Percentiles rank a stretch among this genome's conserved stretches.
Conservation (phyloP, 352 stramenopile species). For the Globisporangium paroecandrum region DNA sequence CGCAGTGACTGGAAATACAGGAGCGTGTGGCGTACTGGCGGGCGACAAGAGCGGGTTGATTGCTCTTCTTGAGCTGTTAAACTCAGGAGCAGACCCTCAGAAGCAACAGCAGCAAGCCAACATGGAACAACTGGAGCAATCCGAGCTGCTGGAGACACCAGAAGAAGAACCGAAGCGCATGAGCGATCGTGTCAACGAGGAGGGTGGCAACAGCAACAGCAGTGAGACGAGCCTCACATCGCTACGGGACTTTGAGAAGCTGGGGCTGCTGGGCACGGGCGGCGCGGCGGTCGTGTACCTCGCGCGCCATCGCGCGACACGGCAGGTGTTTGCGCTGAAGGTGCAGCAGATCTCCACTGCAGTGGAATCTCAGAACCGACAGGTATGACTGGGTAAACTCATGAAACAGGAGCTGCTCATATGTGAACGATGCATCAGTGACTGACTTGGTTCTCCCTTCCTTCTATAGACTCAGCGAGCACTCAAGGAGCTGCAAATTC, state of each 20-base stretch:
- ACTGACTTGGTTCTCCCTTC: background rate
- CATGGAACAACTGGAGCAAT: background rate
- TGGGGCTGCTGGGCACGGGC: slow-evolving; percentile 27
- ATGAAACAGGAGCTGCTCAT: too few relatives aligned
- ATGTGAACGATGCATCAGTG: background rate
- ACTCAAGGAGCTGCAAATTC: slow-evolving; percentile 25
- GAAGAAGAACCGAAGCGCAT: background rate
- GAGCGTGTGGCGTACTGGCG: background rate
- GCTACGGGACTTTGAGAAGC: slow-evolving; percentile 25
- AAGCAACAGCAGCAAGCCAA: too few relatives aligned
- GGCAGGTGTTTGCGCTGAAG: slow-evolving; percentile 29
- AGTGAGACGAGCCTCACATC: background rate
- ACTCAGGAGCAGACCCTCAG: background rate
- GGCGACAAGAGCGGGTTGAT: background rate
- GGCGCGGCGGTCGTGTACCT: slow-evolving; percentile 31
- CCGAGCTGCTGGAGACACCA: background rate
- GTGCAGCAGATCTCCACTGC: slow-evolving; percentile 17
- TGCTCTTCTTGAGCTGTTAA: background rate
- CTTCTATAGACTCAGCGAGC: slow-evolving; percentile 20
- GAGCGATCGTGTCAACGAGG: background rate
- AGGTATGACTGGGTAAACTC: slow-evolving; percentile 3
- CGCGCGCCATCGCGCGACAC: slow-evolving; percentile 20
- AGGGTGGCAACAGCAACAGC: background rate
- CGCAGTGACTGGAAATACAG: background rate
- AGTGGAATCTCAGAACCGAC: slow-evolving; percentile 11